Evolutionary conservation across 2,329 filamentous ascomycete genomes (phyloP).

Genomic region (Colletotrichum sp.): DNA sequence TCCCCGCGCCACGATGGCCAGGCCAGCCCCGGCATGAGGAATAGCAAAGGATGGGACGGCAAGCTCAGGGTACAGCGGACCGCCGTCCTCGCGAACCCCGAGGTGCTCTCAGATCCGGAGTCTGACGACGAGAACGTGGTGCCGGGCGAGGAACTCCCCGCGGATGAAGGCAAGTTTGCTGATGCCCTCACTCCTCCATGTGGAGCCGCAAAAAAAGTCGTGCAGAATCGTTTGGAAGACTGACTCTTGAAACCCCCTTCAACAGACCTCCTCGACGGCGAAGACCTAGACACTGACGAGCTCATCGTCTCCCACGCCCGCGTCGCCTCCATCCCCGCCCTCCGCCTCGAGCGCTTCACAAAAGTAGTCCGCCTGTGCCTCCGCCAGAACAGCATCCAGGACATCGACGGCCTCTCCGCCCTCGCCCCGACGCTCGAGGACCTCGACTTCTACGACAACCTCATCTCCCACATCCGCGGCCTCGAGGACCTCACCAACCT

Average conservation of each 20-base stretch:
- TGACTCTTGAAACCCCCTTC: too few relatives aligned
- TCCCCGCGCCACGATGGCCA: conserved; percentile 45
- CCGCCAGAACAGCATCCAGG: conserved; percentile 87
- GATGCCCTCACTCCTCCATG: not conserved
- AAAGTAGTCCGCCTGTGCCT: conserved; percentile 82
- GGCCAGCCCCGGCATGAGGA: conserved; percentile 53
- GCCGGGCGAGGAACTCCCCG: conserved; percentile 75
- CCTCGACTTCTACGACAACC: conserved; percentile 95
- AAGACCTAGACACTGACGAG: conserved; percentile 70
- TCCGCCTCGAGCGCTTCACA: conserved; percentile 84
- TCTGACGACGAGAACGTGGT: conserved; percentile 74
- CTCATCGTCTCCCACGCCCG: conserved; percentile 92
- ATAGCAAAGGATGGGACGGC: conserved; percentile 81
- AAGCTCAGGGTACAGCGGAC: conserved; percentile 79
- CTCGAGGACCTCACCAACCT: conserved; percentile 80
- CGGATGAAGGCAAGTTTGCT: conserved; percentile 73
- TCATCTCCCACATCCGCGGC: conserved; percentile 85
- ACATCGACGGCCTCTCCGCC: conserved; percentile 75
- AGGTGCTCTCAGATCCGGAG: conserved; percentile 83
- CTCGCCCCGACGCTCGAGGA: conserved; percentile 76
- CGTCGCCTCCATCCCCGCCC: conserved; percentile 76
- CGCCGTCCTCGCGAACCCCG: conserved; percentile 75
- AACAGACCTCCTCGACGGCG: conserved; percentile 64
- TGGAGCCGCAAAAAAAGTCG: too few relatives aligned
- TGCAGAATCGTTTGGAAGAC: too few relatives aligned